These are phyloP conservation scores for Aureobasidium sp. DNA, from an alignment of 2,329 filamentous ascomycete species.

Conservation along the genomic window DNA sequence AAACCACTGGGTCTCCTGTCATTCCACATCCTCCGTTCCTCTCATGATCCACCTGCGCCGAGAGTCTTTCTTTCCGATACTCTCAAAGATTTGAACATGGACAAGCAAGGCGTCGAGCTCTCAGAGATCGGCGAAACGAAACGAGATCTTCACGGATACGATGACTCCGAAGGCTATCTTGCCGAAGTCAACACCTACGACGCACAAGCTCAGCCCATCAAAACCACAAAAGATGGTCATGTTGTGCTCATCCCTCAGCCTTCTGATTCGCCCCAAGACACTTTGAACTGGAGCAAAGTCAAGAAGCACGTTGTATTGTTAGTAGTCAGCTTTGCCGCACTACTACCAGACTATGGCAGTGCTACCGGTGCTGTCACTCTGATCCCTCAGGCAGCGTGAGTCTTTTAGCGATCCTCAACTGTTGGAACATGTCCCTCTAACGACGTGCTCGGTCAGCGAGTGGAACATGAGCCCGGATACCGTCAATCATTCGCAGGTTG, in stretches of 20 bases:
- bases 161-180: not conserved
- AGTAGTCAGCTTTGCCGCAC: slow-evolving; percentile 31
- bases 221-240: not conserved
- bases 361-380: slow-evolving; percentile 35
- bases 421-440: slow-evolving; percentile 8
- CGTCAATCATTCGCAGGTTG: slow-evolving; percentile 34
- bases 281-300: slow-evolving; percentile 22
- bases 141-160: not conserved
- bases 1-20: not conserved
- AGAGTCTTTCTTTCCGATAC: not conserved
- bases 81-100: not conserved
- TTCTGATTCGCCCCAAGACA: slow-evolving; percentile 24
- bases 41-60: not conserved
- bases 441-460: slow-evolving; percentile 5
- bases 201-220: not conserved
- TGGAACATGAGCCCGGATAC: slow-evolving; percentile 32
- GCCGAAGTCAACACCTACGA: not conserved
- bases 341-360: slow-evolving; percentile 37
- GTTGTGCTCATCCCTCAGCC: slow-evolving; percentile 15
- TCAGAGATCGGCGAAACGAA: not conserved
- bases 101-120: not conserved
- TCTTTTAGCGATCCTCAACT: not conserved
- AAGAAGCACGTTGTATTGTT: slow-evolving; percentile 34
- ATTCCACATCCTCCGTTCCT: not conserved
- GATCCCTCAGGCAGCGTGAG: slow-evolving; percentile 29